Percentiles rank a stretch among this genome's conserved stretches.
phyloP scores from a whole-genome alignment of 2,329 filamentous ascomycete species.

The Trichoderma koningiopsis region DNA sequence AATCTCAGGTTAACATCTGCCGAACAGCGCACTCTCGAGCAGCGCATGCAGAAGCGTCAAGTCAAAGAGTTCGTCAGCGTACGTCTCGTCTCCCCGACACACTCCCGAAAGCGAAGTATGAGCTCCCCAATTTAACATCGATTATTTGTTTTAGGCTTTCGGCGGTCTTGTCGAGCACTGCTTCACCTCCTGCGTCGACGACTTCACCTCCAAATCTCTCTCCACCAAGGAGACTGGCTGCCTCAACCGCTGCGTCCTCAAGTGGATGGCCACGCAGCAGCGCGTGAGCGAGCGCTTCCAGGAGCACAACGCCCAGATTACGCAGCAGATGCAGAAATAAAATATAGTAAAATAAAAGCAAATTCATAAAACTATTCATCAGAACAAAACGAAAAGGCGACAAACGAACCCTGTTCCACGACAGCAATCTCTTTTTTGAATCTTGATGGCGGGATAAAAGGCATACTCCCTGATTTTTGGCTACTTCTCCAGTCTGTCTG shows the following conservation, averaged over 20 bases:
- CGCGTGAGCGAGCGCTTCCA: constrained; percentile 89
- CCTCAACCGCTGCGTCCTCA: constrained; percentile 92
- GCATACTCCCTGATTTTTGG: not conserved
- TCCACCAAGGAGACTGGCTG: constrained; percentile 86
- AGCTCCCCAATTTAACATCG: not conserved
- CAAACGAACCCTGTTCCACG: not conserved
- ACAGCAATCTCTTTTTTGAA: not conserved
- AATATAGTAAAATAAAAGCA: not conserved
- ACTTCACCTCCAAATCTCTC: constrained; percentile 97
- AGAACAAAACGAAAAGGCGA: not conserved
- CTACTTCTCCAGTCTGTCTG: not conserved
- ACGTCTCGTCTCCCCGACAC: constrained; percentile 45
- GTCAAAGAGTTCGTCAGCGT: constrained; percentile 99
- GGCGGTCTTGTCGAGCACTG: constrained; percentile 70
- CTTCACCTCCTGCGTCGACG: constrained; percentile 96
- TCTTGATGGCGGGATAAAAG: not conserved
- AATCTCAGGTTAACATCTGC: constrained; percentile 62
- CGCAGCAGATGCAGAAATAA: constrained; percentile 53
- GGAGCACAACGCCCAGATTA: constrained; percentile 65
- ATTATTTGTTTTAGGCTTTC: constrained; percentile 38
- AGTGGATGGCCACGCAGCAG: constrained; percentile 90
- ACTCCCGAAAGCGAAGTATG: not conserved
- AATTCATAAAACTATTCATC: not conserved
- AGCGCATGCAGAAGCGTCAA: constrained; percentile 96
- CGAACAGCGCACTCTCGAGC: constrained; percentile 91